These are phyloP conservation scores for Boletus reticulatus DNA, from an alignment of 768 basidiomycete genomes.

Conservation along the genomic window DNA sequence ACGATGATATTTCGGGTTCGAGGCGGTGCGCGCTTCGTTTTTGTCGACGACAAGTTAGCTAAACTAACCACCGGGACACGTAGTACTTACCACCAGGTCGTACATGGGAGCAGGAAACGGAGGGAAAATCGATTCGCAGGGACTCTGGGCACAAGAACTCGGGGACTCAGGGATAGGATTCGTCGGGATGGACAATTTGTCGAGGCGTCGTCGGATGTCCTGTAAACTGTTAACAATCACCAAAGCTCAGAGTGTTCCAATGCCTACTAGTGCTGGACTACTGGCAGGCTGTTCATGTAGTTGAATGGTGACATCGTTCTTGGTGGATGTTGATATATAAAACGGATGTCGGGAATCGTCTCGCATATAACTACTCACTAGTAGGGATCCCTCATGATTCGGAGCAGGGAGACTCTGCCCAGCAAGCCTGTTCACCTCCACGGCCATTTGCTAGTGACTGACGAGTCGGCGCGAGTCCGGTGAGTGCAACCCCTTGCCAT, in stretches of 20 bases:
- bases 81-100: slow-evolving; percentile 5
- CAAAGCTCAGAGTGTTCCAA: not conserved
- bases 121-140: slow-evolving; percentile 8
- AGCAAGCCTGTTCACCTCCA: not conserved
- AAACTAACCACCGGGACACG: not conserved
- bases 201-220: slow-evolving; percentile 8
- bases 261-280: not conserved
- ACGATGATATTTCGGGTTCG: slow-evolving; percentile 35
- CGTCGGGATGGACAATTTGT: slow-evolving; percentile 12
- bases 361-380: slow-evolving; percentile 3
- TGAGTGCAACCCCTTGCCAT: not conserved
- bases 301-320: slow-evolving; percentile 5
- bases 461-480: not conserved
- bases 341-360: not conserved
- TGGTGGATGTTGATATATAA: slow-evolving; percentile 6
- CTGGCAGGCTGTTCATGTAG: not conserved
- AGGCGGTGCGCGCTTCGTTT: slow-evolving; percentile 3
- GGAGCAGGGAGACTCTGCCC: not conserved
- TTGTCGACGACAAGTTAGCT: not conserved
- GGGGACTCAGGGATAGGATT: not conserved
- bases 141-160: slow-evolving; percentile 4
- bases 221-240: slow-evolving; percentile 2
- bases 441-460: not conserved
- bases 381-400: not conserved
- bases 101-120: slow-evolving; percentile 10